Evolutionary conservation across 208 protist genomes (phyloP), one percentile per base, ranked within the genome.

Genomic region (Trypanosoma platydactyli): DNA sequence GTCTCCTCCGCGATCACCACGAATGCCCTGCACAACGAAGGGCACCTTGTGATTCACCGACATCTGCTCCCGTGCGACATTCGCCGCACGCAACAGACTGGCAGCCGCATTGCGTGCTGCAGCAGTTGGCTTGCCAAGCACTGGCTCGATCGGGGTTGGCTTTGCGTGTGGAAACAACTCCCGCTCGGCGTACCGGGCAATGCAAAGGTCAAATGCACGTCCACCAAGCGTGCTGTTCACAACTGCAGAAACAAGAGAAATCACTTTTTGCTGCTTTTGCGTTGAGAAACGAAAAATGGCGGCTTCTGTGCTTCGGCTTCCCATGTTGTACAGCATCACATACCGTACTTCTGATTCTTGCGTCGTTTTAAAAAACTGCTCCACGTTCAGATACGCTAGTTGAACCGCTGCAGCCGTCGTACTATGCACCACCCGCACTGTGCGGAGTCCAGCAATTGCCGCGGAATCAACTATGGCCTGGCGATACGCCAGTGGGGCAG

Each of bases 401-500:
- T 91, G 84, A 45, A 81, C 66, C 2, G 83, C 86, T 7, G 85
- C 91, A 1, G 88, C 89, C 42, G 86, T 96, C 44, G 77, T 84
- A 46, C 82, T 75, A 64, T 97, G 85, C 24, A 97, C 70, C 30
- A 98, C 68, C 15, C 90, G 86, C 27, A 94, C 56, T 1, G 94
- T 83, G 22, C 86, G 86, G 18, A 98, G 57, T 20, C 91, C 89
- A 3, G 80, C 82, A 11, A 97, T 61, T 3, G 85, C 76, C 0
- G 88, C 95, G 4, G 92, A 90, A 38, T 98, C 94, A 15, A 96
- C 51, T 61, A 98, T 51, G 13, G 93, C 79, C 70, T 95, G 90
- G 18, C 94, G 81, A 65, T 98, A 74, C 30, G 77, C 60, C 5
- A 88, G 60, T 3, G 83, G 87, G 22, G 83, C 76, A 52, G 77